Evolutionary conservation across 495 filamentous ascomycete genomes (phyloP).

Genomic region (Lepidopterella palustris): DNA sequence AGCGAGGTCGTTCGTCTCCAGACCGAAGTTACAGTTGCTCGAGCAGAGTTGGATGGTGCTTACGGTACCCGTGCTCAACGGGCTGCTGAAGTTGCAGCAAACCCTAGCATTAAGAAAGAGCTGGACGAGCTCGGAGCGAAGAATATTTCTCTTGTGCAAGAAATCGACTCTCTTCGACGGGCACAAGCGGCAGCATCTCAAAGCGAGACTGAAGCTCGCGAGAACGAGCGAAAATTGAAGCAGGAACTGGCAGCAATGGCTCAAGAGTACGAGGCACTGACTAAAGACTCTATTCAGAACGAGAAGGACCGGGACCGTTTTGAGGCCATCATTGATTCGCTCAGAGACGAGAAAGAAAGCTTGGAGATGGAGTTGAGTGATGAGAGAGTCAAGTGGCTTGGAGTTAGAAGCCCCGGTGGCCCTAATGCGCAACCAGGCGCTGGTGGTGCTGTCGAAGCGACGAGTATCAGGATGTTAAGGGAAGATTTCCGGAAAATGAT

Average conservation of each 20-base stretch:
- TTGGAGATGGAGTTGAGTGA: constrained; percentile 64
- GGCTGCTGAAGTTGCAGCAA: constrained; percentile 30
- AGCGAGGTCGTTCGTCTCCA: constrained; percentile 77
- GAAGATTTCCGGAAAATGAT: constrained; percentile 91
- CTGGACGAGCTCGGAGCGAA: constrained; percentile 53
- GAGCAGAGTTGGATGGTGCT: constrained; percentile 90
- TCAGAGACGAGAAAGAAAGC: constrained; percentile 62
- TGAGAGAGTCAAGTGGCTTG: constrained; percentile 66
- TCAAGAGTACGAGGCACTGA: constrained; percentile 79
- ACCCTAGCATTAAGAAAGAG: constrained; percentile 23
- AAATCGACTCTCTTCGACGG: constrained; percentile 32
- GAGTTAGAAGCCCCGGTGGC: constrained; percentile 48
- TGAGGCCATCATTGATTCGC: constrained; percentile 62
- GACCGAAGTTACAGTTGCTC: constrained; percentile 85
- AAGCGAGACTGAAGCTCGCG: constrained; percentile 17
- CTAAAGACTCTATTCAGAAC: constrained; percentile 73
- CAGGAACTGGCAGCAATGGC: constrained; percentile 76
- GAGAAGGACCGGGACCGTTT: constrained; percentile 78
- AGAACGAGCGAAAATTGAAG: constrained; percentile 54
- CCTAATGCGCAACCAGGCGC: constrained; percentile 27
- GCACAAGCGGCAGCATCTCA: constrained; percentile 18
- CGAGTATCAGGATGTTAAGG: constrained; percentile 65
- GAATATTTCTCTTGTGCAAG: constrained; percentile 48
- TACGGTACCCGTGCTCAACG: constrained; percentile 53
- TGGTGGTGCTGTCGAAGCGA: constrained; percentile 42